Evolutionary conservation across 345 rosid genomes (phyloP), one percentile per base, ranked within the genome.

Genomic region (Combretum micranthum): DNA sequence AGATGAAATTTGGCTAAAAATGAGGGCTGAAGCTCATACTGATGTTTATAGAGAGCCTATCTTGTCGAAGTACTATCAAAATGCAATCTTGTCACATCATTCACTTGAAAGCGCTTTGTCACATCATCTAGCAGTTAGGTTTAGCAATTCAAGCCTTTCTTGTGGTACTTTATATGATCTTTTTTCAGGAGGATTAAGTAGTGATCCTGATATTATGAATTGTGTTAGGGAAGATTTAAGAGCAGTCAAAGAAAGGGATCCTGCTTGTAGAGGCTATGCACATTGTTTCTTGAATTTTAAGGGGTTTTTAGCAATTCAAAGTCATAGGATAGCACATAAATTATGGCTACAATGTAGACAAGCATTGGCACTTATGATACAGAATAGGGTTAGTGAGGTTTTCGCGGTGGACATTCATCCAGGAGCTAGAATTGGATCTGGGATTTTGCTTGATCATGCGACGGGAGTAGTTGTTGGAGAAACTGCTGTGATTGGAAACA

Each of bases 321-420:
- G 95, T 8, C 99, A 93, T 60, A 72, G 97, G 44, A 63, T 88
- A 12, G 94, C 94, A 2, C 96, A 88, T 46, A 71, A 72, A 64
- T 79, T 88, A 12, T 93, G 99, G 99, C 67, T 64, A 0, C 85
- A 79, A 57, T 75, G 85, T 18, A 64, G 96, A 44, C 56, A 75
- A 39, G 57, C 76, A 16, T 37, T 93, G 15, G 96, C 97, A 16
- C 52, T 93, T 48, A 15, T 93, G 71, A 83, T 88, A 6, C 95
- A 92, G 60, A 92, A 77, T 64, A 70, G 95, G 61, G 95, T 78
- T 1, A 83, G 87, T 0, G 95, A 84, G 47, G 81, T 83, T 39
- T 88, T 86, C n/a, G 83, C 83, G 0, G 93, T 86, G 15, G 97
- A 93, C 64, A 86, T 93, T 47, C 99, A 93, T 73, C 99, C 97